phyloP scores from a whole-genome alignment of 2,329 filamentous ascomycete genomes.

The Metarhizium guizhouense region DNA sequence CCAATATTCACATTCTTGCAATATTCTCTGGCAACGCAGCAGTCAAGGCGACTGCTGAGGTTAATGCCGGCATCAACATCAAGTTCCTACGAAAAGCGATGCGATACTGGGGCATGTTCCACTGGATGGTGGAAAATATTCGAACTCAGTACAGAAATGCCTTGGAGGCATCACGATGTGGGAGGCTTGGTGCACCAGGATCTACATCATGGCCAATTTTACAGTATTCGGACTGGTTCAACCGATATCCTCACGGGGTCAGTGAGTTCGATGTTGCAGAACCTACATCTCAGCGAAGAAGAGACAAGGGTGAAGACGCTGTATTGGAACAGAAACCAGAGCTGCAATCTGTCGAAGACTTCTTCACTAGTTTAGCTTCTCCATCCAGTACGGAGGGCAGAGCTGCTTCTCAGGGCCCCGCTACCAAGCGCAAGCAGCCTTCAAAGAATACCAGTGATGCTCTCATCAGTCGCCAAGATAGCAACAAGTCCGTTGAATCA shows the following conservation, averaged over 20 bases:
- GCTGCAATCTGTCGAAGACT: slow-evolving; percentile 89
- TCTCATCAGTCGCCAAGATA: slow-evolving; percentile 3
- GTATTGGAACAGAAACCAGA: slow-evolving; percentile 83
- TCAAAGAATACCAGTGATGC: slow-evolving; percentile 25
- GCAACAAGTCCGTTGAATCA: slow-evolving; percentile 3
- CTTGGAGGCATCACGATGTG: slow-evolving; percentile 68
- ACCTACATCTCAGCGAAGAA: slow-evolving; percentile 55
- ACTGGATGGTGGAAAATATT: slow-evolving; percentile 89
- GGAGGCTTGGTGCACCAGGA: slow-evolving; percentile 40
- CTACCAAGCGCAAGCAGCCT: slow-evolving; percentile 26
- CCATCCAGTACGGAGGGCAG: slow-evolving; percentile 40
- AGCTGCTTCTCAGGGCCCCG: slow-evolving; percentile 13
- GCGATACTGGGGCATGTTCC: slow-evolving; percentile 97
- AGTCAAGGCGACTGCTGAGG: slow-evolving; percentile 70
- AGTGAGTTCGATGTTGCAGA: slow-evolving; percentile 77
- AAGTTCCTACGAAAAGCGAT: slow-evolving; percentile 92
- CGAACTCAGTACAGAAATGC: slow-evolving; percentile 81
- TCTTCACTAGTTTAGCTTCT: slow-evolving; percentile 73
- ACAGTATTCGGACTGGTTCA: slow-evolving; percentile 97
- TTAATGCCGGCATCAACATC: slow-evolving; percentile 78
- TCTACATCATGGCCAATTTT: slow-evolving; percentile 58
- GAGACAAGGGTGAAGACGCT: slow-evolving; percentile 75
- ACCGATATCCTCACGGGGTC: slow-evolving; percentile 86
- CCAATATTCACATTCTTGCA: slow-evolving; percentile 87
- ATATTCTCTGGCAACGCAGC: slow-evolving; percentile 77